Evolutionary conservation across 2,329 filamentous ascomycete genomes (phyloP).

Genomic region (Akanthomyces dipterigenus): DNA sequence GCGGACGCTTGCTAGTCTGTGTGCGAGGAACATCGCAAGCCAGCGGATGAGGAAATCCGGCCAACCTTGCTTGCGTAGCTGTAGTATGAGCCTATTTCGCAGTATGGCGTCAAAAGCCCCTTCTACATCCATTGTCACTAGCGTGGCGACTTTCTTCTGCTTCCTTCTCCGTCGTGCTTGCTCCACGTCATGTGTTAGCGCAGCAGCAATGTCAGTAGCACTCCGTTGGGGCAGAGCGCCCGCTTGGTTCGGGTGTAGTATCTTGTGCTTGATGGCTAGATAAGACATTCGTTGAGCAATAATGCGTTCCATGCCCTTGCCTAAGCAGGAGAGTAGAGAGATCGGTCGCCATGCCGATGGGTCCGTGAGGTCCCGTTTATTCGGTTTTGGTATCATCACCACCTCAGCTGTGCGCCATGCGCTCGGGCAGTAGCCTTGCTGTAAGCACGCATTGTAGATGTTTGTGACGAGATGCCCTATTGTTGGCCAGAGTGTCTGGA

Average conservation of each 20-base stretch:
- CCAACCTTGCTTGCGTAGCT: not conserved
- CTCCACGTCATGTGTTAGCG: not conserved
- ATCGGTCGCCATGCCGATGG: not conserved
- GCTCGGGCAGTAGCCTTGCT: not conserved
- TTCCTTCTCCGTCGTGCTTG: not conserved
- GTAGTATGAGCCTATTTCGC: not conserved
- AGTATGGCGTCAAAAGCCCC: not conserved
- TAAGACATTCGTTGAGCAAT: slow-evolving; percentile 1
- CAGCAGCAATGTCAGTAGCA: not conserved
- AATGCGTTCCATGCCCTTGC: not conserved
- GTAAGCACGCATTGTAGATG: slow-evolving; percentile 4
- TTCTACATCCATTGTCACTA: not conserved
- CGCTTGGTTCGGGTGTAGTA: not conserved
- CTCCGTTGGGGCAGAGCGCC: not conserved
- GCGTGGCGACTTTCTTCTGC: not conserved
- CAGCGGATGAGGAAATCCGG: not conserved
- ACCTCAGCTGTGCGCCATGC: not conserved
- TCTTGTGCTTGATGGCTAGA: not conserved
- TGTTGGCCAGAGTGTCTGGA: slow-evolving; percentile 1
- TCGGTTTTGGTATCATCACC: slow-evolving; percentile 4
- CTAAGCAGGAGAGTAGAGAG: slow-evolving; percentile 1
- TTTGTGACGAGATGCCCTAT: not conserved
- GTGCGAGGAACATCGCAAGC: not conserved
- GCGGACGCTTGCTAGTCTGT: not conserved
- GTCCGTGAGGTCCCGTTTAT: not conserved